Percentiles rank a stretch among this genome's conserved stretches.
phyloP scores from a whole-genome alignment of 1,139 yeast genomes.

The Candida albicans region DNA sequence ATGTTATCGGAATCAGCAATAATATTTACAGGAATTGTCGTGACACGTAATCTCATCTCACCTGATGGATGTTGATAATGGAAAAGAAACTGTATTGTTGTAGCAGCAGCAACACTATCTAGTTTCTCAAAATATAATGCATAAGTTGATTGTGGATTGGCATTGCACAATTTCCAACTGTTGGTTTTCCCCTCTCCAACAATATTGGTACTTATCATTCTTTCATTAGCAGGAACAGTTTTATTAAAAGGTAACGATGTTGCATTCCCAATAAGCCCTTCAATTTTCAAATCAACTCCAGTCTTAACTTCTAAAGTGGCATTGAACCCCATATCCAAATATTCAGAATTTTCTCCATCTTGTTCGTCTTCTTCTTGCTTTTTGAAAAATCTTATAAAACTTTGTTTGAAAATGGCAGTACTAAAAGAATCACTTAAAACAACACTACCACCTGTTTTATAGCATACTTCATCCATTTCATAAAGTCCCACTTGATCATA shows the following conservation, averaged over 20 bases:
- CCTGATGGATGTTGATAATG: constrained; percentile 67
- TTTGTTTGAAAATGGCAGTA: constrained; percentile 66
- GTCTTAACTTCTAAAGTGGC: constrained; percentile 58
- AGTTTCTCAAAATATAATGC: constrained; percentile 56
- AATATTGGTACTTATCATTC: constrained; percentile 26
- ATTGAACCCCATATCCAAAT: constrained; percentile 53
- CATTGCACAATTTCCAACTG: constrained; percentile 61
- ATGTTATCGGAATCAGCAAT: constrained; percentile 45
- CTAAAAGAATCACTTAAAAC: constrained; percentile 65
- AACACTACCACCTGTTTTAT: constrained; percentile 61
- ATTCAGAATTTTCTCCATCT: constrained; percentile 30
- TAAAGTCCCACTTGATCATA: constrained; percentile 67
- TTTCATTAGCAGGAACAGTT: constrained; percentile 17
- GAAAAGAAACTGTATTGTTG: constrained; percentile 67
- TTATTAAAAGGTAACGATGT: constrained; percentile 37
- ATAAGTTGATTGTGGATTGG: constrained; percentile 58
- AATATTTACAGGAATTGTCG: constrained; percentile 48
- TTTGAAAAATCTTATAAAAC: constrained; percentile 53
- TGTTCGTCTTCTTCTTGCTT: constrained; percentile 29
- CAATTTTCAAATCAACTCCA: constrained; percentile 49
- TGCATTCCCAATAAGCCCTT: constrained; percentile 64
- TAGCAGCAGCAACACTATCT: constrained; percentile 24
- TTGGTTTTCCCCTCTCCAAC: constrained; percentile 57
- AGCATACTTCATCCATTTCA: constrained; percentile 62
- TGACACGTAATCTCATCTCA: constrained; percentile 46